Percentiles rank a stretch among this genome's conserved stretches.
Conservation (phyloP, 768 basidiomycete genomes). For the Boletus huronensis region DNA sequence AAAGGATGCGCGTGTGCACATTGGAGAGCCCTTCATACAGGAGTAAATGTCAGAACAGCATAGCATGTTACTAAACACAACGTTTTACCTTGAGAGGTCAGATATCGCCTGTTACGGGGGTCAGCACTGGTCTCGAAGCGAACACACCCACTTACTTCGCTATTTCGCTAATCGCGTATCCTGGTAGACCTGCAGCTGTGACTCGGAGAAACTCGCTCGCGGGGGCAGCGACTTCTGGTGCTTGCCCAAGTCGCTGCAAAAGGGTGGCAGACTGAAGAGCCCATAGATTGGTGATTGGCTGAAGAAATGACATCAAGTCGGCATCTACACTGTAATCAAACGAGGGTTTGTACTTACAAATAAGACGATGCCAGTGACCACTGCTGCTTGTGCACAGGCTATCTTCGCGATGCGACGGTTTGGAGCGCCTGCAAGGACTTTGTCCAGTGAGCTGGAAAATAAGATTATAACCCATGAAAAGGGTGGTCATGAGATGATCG, state of each 20-base stretch:
- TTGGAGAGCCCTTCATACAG: conserved; percentile 18
- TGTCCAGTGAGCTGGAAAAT: conserved; percentile 18
- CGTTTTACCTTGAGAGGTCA: conserved; percentile 17
- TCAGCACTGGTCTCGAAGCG: conserved; percentile 1
- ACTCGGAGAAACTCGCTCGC: conserved; percentile 41
- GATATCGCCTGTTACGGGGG: conserved; percentile 13
- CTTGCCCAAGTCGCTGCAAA: conserved; percentile 36
- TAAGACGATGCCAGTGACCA: conserved; percentile 24
- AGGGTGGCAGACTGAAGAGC: conserved; percentile 30
- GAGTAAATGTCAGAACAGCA: neutral
- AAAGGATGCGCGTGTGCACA: conserved; percentile 23
- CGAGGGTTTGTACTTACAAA: conserved; percentile 12
- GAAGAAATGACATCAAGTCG: neutral
- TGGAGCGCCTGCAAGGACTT: conserved; percentile 13
- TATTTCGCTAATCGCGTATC: conserved; percentile 43
- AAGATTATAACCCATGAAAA: conserved; percentile 9
- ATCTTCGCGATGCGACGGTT: conserved; percentile 13
- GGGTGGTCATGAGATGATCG: neutral
- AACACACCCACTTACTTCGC: conserved; percentile 28
- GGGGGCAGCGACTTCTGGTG: conserved; percentile 36
- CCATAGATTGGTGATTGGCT: conserved; percentile 27
- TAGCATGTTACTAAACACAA: neutral
- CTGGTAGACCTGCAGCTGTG: conserved; percentile 42
- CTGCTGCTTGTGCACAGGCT: conserved; percentile 16
- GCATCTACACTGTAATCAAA: neutral